Evolutionary conservation across 2,329 filamentous ascomycete genomes (phyloP).

Genomic region (Grosmannia penicillata): DNA sequence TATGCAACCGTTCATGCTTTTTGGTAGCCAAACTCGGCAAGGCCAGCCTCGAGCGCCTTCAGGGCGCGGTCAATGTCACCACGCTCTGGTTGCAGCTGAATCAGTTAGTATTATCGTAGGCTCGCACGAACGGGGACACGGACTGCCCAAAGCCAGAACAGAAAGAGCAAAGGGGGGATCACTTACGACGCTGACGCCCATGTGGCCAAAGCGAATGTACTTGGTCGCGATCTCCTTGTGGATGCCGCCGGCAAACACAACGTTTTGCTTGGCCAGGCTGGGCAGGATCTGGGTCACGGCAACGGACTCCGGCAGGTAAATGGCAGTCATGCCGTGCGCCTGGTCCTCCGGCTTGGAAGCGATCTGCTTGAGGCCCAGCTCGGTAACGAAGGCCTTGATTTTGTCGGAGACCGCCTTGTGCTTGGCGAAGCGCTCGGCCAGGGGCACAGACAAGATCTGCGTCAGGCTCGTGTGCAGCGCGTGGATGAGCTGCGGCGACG

Average conservation of each 20-base stretch:
- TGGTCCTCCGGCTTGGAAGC: conserved; percentile 78
- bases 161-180: background rate
- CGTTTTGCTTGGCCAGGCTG: conserved; percentile 68
- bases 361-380: conserved; percentile 76
- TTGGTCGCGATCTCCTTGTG: conserved; percentile 90
- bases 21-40: conserved; percentile 58
- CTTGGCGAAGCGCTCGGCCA: conserved; percentile 68
- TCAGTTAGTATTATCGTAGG: conserved; percentile 5
- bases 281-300: conserved; percentile 73
- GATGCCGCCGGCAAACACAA: conserved; percentile 87
- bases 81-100: conserved; percentile 56
- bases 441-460: conserved; percentile 68
- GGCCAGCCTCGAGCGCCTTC: conserved; percentile 56
- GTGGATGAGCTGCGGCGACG: conserved; percentile 83
- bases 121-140: background rate
- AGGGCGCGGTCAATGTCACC: conserved; percentile 77
- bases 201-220: conserved; percentile 94
- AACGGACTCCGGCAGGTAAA: conserved; percentile 79
- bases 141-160: no score
- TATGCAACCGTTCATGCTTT: conserved; percentile 20
- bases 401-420: conserved; percentile 69
- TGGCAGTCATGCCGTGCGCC: conserved; percentile 94
- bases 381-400: conserved; percentile 70
- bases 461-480: conserved; percentile 79
- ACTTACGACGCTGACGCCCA: conserved; percentile 80